Evolutionary conservation across 129 eudicot species (phyloP).

Genomic region (Flaveria sonorensis): DNA sequence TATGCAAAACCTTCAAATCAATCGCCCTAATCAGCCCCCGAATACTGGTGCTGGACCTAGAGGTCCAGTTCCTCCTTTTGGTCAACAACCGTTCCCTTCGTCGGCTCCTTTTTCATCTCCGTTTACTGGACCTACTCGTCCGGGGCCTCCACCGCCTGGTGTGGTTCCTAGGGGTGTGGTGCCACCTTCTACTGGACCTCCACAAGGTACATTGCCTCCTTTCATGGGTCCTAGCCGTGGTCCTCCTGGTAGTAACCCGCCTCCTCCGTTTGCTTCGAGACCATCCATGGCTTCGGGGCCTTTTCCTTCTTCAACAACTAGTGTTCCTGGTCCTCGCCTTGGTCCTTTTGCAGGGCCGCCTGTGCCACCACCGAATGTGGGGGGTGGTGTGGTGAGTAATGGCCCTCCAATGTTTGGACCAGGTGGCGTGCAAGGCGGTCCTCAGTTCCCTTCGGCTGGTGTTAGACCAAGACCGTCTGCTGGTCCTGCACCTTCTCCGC

Average conservation of each 20-base stretch:
- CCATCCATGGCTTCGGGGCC: conserved; percentile 56
- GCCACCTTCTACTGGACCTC: conserved; percentile 58
- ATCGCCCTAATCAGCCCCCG: conserved; percentile 58
- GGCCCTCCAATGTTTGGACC: conserved; percentile 66
- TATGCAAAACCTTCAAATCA: conserved; percentile 69
- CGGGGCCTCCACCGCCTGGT: conserved; percentile 85
- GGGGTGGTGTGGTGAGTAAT: conserved; percentile 52
- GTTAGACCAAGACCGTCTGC: conserved; percentile 47
- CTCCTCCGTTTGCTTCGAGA: conserved; percentile 63
- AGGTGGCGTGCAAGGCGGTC: conserved; percentile 54
- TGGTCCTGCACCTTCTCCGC: conserved; percentile 54
- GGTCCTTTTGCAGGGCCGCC: conserved; percentile 51
- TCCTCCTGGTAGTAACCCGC: conserved; percentile 47
- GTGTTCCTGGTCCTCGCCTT: conserved; percentile 43
- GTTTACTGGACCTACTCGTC: conserved; percentile 50
- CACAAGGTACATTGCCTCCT: conserved; percentile 58
- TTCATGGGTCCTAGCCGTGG: conserved; percentile 48
- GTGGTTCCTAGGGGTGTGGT: conserved; percentile 53
- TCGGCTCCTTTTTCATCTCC: conserved; percentile 37
- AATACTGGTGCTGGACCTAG: conserved; percentile 45
- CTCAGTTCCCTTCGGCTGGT: conserved; percentile 56
- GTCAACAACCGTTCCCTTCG: conserved; percentile 59
- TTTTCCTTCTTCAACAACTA: conserved; percentile 35
- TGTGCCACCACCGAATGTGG: conserved; percentile 36
- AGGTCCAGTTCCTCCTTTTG: conserved; percentile 65